Evolutionary conservation across 768 basidiomycete species (phyloP), one percentile per base, ranked within the genome.

Genomic region (Russula compacta): DNA sequence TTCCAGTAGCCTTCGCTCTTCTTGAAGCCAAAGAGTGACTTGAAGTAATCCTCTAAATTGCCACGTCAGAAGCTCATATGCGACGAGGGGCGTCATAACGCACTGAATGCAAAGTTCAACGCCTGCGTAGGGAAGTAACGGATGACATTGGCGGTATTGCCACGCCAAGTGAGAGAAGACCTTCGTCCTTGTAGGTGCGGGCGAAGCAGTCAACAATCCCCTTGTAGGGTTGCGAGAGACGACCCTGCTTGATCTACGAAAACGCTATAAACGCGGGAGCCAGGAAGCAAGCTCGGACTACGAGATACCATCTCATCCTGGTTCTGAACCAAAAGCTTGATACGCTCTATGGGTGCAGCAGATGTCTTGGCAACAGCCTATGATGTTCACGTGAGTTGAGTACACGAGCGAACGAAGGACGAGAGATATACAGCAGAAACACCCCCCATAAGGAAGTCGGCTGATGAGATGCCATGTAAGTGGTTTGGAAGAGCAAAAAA

Each of bases 41-140:
- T 95, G 83, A 95, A 95, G 83, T 95, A 95, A 71, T 95, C 92
- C 92, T 95, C 90, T 89, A 72, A 61, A 61, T 15, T 14, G 56
- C 40, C 60, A 65, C 58, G 65, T 67, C n/a, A 71, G 69, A 59
- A 54, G 2, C 4, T 6, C 12, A 17, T 56, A 2, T 39, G 19
- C 12, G 50, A 6, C 35, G 15, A 43, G n/a, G n/a, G 39, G 0
- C 48, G 1, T 24, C 61, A 52, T 68, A 44, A 84, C 93, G 69
- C 69, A 97, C 91, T 98, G 89, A 98, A 98, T 74, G 95, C 95
- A 71, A 99, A 98, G 90, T 99, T 99, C 70, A 98, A 79, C 43
- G 97, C 97, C 76, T 99, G 95, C 60, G 97, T 99, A 55, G 97
- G 97, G 93, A 99, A 99, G 89, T 99, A 99, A 75, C 97, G 95